A percentile compares a stretch with the other conserved stretches of the same genome.
phyloP scores from a whole-genome alignment of 306 rosid species.

The Cucurbita ficifolia region DNA sequence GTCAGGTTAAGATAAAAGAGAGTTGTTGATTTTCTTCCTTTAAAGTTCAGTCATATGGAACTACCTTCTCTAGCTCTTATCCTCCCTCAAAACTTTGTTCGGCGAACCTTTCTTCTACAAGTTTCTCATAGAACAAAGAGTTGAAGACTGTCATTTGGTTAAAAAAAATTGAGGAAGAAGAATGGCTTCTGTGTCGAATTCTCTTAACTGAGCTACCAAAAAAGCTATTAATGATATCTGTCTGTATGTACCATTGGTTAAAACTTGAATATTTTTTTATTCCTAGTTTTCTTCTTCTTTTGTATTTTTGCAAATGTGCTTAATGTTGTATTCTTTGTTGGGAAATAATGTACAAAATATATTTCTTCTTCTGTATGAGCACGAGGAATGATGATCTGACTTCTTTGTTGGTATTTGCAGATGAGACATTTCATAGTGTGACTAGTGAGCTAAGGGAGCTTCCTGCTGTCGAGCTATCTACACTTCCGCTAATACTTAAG shows the following conservation, averaged over 20 bases:
- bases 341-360: background rate
- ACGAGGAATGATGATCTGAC: background rate
- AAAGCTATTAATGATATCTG: background rate
- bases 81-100: too few relatives aligned
- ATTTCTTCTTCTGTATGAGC: background rate
- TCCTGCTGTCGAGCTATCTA: conserved; percentile 71
- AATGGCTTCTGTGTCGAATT: too few relatives aligned
- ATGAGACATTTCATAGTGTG: conserved; percentile 55
- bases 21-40: too few relatives aligned
- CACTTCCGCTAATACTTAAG: conserved; percentile 81
- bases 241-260: background rate
- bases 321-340: background rate
- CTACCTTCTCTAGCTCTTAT: too few relatives aligned
- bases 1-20: too few relatives aligned
- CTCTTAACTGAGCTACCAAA: background rate
- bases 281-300: background rate
- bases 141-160: too few relatives aligned
- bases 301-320: background rate
- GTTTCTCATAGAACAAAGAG: too few relatives aligned
- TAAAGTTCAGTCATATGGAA: too few relatives aligned
- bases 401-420: conserved; percentile 21
- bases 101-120: too few relatives aligned
- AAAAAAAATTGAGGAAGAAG: too few relatives aligned
- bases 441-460: conserved; percentile 69
- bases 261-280: background rate